Evolutionary conservation across 805 yeast genomes (phyloP).

Genomic region (Yamadazyma sp.): DNA sequence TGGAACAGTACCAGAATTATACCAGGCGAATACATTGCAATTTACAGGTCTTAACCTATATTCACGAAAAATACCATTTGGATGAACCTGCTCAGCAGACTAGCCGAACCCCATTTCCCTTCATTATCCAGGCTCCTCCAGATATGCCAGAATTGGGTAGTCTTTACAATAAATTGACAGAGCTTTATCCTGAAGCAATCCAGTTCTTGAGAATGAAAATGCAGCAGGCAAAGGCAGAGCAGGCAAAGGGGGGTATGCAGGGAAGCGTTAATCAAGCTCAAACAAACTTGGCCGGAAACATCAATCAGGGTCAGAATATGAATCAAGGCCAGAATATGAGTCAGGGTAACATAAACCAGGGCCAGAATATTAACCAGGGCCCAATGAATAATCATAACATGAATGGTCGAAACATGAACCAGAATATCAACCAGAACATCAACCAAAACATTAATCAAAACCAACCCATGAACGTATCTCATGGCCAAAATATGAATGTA

Average conservation of each 20-base stretch:
- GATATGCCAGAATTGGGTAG: conserved; percentile 54
- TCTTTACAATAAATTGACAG: conserved; percentile 47
- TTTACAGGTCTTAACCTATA: conserved; percentile 36
- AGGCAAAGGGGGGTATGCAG: conserved; percentile 10
- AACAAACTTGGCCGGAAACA: not conserved
- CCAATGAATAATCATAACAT: too few relatives aligned
- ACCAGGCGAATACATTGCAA: conserved; percentile 44
- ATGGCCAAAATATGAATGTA: too few relatives aligned
- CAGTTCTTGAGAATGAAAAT: conserved; percentile 41
- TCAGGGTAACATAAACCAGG: too few relatives aligned
- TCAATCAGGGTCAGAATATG: not conserved
- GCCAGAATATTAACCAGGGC: too few relatives aligned
- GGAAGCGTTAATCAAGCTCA: conserved; percentile 3
- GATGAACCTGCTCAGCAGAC: conserved; percentile 26
- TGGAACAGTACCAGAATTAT: conserved; percentile 41
- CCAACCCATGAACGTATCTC: too few relatives aligned
- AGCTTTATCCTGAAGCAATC: conserved; percentile 55
- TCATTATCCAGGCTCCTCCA: conserved; percentile 53
- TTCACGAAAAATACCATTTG: conserved; percentile 39
- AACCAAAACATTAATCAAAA: too few relatives aligned
- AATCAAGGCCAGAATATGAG: too few relatives aligned
- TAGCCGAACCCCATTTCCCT: conserved; percentile 42
- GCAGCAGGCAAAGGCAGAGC: conserved; percentile 36
- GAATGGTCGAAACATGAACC: too few relatives aligned
- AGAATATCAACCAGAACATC: too few relatives aligned